phyloP scores from a whole-genome alignment of 2,329 filamentous ascomycete genomes.

The Paecilomyces variotii region DNA sequence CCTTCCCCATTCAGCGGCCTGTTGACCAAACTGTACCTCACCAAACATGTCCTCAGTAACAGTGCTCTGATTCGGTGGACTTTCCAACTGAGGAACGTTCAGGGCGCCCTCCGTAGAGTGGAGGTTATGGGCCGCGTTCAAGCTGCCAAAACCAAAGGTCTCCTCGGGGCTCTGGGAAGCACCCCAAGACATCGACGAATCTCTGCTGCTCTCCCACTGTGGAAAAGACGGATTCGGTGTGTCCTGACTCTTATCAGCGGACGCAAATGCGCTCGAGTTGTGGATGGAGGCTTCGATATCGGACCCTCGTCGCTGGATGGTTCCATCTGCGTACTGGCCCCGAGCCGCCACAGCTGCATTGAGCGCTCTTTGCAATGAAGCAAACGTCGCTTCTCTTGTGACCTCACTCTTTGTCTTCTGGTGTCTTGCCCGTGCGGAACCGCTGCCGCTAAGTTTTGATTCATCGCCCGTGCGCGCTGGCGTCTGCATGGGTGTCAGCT shows the following conservation, averaged over 20 bases:
- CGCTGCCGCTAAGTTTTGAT: constrained; percentile 12
- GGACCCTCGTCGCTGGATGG: constrained; percentile 12
- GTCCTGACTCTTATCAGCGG: constrained; percentile 8
- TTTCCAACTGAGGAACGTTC: constrained; percentile 11
- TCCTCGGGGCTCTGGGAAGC: constrained; percentile 17
- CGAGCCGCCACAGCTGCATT: constrained; percentile 34
- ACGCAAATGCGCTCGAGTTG: constrained; percentile 17
- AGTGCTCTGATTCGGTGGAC: constrained; percentile 6
- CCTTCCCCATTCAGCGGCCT: constrained; percentile 19
- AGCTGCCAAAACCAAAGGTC: constrained; percentile 13
- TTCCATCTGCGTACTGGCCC: constrained; percentile 18
- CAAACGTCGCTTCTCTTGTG: constrained; percentile 34
- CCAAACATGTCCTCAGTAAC: constrained; percentile 7
- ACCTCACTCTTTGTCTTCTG: constrained; percentile 31
- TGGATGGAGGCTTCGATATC: constrained; percentile 23
- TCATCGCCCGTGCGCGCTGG: neutral
- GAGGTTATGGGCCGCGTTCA: constrained; percentile 13
- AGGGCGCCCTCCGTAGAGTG: constrained; percentile 15
- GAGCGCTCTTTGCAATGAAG: constrained; percentile 37
- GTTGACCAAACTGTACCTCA: constrained; percentile 2
- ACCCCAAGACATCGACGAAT: constrained; percentile 21
- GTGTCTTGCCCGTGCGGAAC: constrained; percentile 22
- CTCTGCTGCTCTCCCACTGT: constrained; percentile 21
- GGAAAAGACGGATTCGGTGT: constrained; percentile 16
- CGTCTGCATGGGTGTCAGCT: neutral